Evolutionary conservation across 768 basidiomycete genomes (phyloP).

Genomic region (Lentinula boryana): DNA sequence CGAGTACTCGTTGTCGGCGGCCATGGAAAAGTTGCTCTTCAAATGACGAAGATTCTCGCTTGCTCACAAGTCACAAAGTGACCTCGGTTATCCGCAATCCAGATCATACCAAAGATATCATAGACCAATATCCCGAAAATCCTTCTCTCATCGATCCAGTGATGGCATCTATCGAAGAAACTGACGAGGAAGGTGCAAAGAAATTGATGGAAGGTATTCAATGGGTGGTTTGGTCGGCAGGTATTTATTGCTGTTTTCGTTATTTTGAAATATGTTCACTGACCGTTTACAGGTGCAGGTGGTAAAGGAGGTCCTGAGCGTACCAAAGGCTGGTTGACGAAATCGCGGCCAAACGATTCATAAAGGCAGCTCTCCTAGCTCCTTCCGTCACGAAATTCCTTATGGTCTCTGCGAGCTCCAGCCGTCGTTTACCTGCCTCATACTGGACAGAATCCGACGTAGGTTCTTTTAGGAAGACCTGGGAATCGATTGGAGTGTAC

Average conservation of each 20-base stretch:
- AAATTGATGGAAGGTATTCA: constrained; percentile 1
- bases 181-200: constrained; percentile 3
- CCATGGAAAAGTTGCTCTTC: constrained; percentile 6
- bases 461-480: neutral
- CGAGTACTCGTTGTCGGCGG: constrained; percentile 2
- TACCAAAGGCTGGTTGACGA: constrained; percentile 6
- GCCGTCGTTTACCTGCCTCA: neutral
- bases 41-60: neutral
- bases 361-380: neutral
- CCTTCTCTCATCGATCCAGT: neutral
- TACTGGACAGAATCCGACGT: constrained; percentile 2
- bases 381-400: constrained; percentile 8
- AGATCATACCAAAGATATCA: constrained; percentile 2
- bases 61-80: neutral
- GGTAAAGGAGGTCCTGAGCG: constrained; percentile 5
- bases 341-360: constrained; percentile 5
- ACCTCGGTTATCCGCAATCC: constrained; percentile 6
- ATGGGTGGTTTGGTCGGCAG: constrained; percentile 8
- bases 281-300: neutral
- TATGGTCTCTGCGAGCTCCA: constrained; percentile 1
- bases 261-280: too few species aligned
- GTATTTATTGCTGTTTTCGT: neutral
- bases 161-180: constrained; percentile 4
- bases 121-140: neutral
- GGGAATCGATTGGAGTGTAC: constrained; percentile 1